Evolutionary conservation across 1,284 basidiomycete genomes (phyloP), one percentile per base, ranked within the genome.

Genomic region (Sparassis latifolia): DNA sequence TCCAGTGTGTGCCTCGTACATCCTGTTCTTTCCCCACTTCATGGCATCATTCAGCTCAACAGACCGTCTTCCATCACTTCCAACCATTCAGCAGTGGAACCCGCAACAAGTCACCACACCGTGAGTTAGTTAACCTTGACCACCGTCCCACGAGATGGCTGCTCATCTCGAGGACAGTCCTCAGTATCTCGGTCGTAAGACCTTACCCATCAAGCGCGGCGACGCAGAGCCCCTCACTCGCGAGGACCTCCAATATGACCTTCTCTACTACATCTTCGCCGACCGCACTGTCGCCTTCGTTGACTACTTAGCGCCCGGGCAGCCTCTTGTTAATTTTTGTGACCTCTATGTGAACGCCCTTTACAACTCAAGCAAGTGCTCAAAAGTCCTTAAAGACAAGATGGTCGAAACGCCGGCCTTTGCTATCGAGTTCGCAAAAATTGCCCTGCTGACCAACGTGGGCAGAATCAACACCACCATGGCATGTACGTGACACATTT

Each of bases 401-500:
- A 82, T 91, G 74, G 61, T 72, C 30, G 79, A 80, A 53, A 79
- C 77, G 4, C 72, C 78, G 30, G 70, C 74, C 27, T 91, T 87
- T 59, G 82, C 84, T 4, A 77, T 81, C 51, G 87, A 88, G 66
- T 88, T 89, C 66, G 83, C 81, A 42, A 89, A 84, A 74, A 75
- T 91, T 33, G 80, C 84, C 7, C 72, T 92, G 10, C 73, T 92
- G 40, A 83, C 88, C 51, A 92, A 92, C 63, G 82, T 91, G 32
- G 89, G 88, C 35, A 74, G 89, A 49, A 82, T 92, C 60, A 90
- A 90, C 63, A 89, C 89, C 9, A 92, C 89, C 5, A 84, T 91
- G 76, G 89, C 89, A 50, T 92, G 87, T 88, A 61, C 64, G 84
- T 76, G 38, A 30, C 48, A 5, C 30, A 32, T 32, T 33, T 20